These are phyloP conservation scores for Massospora cicadina DNA, from an alignment of 371 early-diverging fungal species.

Conservation along the genomic window DNA sequence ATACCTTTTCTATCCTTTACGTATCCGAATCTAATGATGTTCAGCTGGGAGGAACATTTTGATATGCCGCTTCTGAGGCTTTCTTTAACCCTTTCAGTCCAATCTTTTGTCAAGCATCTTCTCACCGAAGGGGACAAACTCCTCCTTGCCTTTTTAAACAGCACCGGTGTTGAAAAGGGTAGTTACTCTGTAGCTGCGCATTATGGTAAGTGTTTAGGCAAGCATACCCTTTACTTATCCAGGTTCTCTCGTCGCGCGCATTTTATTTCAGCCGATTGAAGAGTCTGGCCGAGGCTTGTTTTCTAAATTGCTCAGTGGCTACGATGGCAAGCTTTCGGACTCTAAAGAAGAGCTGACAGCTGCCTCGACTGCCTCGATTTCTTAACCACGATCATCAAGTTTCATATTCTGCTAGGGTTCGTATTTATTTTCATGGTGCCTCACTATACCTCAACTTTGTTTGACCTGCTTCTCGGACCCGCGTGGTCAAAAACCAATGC, in stretches of 20 bases:
- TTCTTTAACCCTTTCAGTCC: slow-evolving; percentile 57
- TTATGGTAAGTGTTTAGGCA: slow-evolving; percentile 34
- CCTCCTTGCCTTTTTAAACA: slow-evolving; percentile 29
- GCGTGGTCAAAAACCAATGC: slow-evolving; percentile 37
- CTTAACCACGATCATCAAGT: slow-evolving; percentile 41
- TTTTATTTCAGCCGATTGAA: slow-evolving; percentile 85
- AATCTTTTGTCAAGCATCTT: slow-evolving; percentile 76
- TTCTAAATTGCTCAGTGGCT: slow-evolving; percentile 26
- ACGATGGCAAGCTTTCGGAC: slow-evolving; percentile 6
- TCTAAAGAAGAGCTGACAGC: slow-evolving; percentile 12
- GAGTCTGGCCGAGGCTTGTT: slow-evolving; percentile 75
- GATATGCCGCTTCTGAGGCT: slow-evolving; percentile 37
- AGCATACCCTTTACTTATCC: slow-evolving; percentile 6
- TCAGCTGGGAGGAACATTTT: slow-evolving; percentile 17
- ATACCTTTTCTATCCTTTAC: not conserved
- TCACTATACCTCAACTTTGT: slow-evolving; percentile 36
- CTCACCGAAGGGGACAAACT: slow-evolving; percentile 92
- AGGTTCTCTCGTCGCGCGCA: slow-evolving; percentile 77
- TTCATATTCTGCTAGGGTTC: slow-evolving; percentile 59
- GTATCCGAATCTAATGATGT: not conserved
- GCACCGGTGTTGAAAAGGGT: not conserved
- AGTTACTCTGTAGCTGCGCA: slow-evolving; percentile 22
- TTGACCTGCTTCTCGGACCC: slow-evolving; percentile 40
- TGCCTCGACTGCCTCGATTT: slow-evolving; percentile 25
- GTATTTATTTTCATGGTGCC: slow-evolving; percentile 68